Evolutionary conservation across 441 rosid species (phyloP), one percentile per base, ranked within the genome.

Genomic region (Bocquillonia castaneifolia): DNA sequence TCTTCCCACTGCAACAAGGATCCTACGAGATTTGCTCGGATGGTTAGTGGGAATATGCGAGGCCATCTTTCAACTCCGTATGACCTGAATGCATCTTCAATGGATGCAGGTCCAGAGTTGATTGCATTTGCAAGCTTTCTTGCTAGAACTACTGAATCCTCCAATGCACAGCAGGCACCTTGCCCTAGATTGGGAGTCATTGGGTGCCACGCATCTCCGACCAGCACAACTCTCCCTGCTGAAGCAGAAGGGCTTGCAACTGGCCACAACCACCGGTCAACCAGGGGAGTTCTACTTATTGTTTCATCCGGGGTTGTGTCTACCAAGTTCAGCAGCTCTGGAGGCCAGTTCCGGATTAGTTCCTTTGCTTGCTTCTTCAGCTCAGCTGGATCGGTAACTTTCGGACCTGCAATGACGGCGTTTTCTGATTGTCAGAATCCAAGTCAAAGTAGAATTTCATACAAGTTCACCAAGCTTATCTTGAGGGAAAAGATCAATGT

Each of bases 191-290:
- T 87, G 0, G 99, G 97, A 44, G 97, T 93, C 97, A 93, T 91
- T 17, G 95, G 99, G 66, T 93, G 96, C 95, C 97, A 93, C 5
- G 97, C 97, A 70, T 93, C 92, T 62, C 93, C 96, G 1, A 84
- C 95, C 12, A 88, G 80, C 53, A 91, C 97, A 2, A 88, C 81
- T 45, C 71, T 63, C 5, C 93, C 91, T 31, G 69, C 72, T 40
- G 93, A 93, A 63, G 93, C 89, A 0, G 84, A 59, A 68, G 97
- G 92, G 79, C 83, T 80, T 8, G 83, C 52, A 5, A 65, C 79
- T 1, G 96, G 95, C 96, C 99, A 91, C 25, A 86, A 72, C 97
- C 99, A 87, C 28, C 97, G 86, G 76, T 91, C 96, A 37, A 86
- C 93, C 6, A 91, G 85, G 1, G 91, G 92, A 45, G 97, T 88